phyloP scores from a whole-genome alignment of 2,329 filamentous ascomycete genomes.

The Colletotrichum sp. region DNA sequence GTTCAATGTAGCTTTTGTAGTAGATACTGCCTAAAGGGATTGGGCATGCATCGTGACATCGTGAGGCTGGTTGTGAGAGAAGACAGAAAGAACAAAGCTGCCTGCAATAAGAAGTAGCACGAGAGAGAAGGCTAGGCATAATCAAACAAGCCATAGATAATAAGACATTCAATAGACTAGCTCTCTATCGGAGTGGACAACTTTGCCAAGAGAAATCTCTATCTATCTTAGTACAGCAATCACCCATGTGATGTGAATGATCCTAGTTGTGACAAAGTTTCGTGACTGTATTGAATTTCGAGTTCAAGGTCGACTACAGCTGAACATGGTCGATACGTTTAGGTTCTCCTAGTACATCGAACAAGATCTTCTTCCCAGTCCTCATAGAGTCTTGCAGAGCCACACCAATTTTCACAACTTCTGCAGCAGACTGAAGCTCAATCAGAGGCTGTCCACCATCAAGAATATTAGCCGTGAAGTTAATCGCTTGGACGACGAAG shows the following conservation, averaged over 20 bases:
- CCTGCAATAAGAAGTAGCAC: too few relatives aligned
- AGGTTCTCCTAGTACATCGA: neutral
- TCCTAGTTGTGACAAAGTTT: accelerated
- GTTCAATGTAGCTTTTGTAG: accelerated
- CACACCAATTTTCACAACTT: neutral
- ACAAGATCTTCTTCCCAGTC: neutral
- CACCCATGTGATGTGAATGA: accelerated
- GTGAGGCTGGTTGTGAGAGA: too few relatives aligned
- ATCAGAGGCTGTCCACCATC: neutral
- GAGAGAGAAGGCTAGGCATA: too few relatives aligned
- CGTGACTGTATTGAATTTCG: accelerated
- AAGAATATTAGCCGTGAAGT: neutral
- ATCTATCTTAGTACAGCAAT: too few relatives aligned
- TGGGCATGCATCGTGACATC: neutral
- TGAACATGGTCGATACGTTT: neutral
- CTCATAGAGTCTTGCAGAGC: neutral
- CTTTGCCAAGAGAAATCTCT: too few relatives aligned
- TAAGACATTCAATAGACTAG: accelerated
- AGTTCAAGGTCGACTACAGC: neutral
- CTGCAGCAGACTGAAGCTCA: neutral
- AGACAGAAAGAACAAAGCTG: too few relatives aligned
- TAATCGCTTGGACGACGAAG: neutral
- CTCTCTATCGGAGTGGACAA: too few relatives aligned
- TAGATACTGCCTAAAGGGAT: neutral
- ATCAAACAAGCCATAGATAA: too few relatives aligned